Percentiles rank a stretch among this genome's conserved stretches.
phyloP scores from a whole-genome alignment of 2,329 filamentous ascomycete species.

The Aureobasidium sp. region DNA sequence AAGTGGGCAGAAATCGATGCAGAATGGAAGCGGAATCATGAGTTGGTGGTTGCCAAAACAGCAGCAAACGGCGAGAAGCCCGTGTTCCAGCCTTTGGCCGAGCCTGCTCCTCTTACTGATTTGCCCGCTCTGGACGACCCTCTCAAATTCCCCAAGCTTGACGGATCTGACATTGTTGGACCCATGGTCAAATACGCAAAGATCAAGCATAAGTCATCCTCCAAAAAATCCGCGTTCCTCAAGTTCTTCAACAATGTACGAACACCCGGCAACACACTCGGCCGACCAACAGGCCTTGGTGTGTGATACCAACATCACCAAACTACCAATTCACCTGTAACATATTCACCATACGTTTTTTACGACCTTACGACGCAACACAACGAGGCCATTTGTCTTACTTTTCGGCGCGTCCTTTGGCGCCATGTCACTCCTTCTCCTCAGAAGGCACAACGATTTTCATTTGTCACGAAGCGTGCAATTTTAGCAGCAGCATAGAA shows the following conservation, averaged over 20 bases:
- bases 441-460: conserved; percentile 11
- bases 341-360: conserved; percentile 16
- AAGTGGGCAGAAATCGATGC: conserved; percentile 81
- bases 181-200: conserved; percentile 62
- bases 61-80: conserved; percentile 34
- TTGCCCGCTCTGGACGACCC: conserved; percentile 64
- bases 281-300: conserved; percentile 4
- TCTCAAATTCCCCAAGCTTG: conserved; percentile 80
- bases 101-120: conserved; percentile 49
- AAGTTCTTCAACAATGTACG: conserved; percentile 30
- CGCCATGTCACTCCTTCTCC: conserved; percentile 5
- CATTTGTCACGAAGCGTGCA: conserved; percentile 9
- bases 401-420: background rate
- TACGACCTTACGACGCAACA: conserved; percentile 12
- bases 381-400: conserved; percentile 13
- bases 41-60: conserved; percentile 48
- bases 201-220: conserved; percentile 26
- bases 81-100: conserved; percentile 33
- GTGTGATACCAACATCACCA: background rate
- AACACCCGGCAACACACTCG: conserved; percentile 13
- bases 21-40: conserved; percentile 65
- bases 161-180: conserved; percentile 87
- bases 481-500: background rate
- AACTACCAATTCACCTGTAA: background rate
- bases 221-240: conserved; percentile 27